Evolutionary conservation across 306 rosid genomes (phyloP), one percentile per base, ranked within the genome.

Genomic region (Pterocarpus santalinus): DNA sequence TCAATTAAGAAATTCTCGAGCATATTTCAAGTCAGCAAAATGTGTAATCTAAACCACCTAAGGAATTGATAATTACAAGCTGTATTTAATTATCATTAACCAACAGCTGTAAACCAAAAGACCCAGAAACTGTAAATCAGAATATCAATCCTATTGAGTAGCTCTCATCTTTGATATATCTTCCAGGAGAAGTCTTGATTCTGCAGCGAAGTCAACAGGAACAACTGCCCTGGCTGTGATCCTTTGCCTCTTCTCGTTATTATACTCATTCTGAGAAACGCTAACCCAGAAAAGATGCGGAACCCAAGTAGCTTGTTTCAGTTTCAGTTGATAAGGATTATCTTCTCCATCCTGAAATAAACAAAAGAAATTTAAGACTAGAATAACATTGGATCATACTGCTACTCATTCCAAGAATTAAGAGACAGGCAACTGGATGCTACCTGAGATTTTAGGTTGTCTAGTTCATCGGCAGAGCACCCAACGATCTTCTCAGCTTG

Each of bases 381-480:
- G 35, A 65, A 43, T 43, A 43, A 43, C 28, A 22, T 22, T 22
- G 28, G 28, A 22, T 22, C 28, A 22, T 22, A 22, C 28, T 22
- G 28, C 28, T 22, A 22, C 28, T 0, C 28, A 22, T 43, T 5
- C 30, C 9, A 65, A 61, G 22, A 64, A 62, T 32, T 5, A 33
- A 13, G n/a, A 17, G 30, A 17, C 0, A 2, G 52, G 15, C 7
- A 63, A 33, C 32, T 32, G 6, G 39, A 67, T 78, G 41, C 34
- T 84, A 95, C 99, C 95, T 92, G 86, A 52, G 94, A 84, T 81
- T 75, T 90, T 39, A 93, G 79, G 61, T 62, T 67, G 39, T 90
- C 94, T 66, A 93, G 91, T 39, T 89, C 99, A 33, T 92, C 92
- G 12, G 99, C 98, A 66, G 99, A 84, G 87, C 97, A 91, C 52